Percentiles rank a stretch among this genome's conserved stretches.
phyloP scores from a whole-genome alignment of 495 filamentous ascomycete species.

The Trichoderma asperelloides region DNA sequence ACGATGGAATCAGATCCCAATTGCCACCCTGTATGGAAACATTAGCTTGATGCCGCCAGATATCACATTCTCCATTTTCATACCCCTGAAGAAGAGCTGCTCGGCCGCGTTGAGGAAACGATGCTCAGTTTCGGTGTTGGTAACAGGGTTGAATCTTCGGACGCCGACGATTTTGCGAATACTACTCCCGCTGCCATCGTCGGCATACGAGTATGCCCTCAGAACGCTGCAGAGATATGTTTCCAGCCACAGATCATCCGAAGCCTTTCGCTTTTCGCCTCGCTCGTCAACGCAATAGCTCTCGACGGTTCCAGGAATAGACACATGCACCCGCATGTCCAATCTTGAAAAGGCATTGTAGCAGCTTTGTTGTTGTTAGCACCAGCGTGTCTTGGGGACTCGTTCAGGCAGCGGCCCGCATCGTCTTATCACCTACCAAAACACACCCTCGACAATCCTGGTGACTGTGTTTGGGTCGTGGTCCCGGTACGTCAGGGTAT shows the following conservation, averaged over 20 bases:
- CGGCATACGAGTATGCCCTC: constrained; percentile 90
- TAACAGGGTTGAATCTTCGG: constrained; percentile 92
- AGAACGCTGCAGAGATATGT: constrained; percentile 93
- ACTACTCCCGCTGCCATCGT: constrained; percentile 82
- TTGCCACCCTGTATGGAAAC: constrained; percentile 60
- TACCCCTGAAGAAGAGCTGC: constrained; percentile 88
- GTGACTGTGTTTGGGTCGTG: constrained; percentile 66
- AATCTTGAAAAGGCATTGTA: constrained; percentile 99
- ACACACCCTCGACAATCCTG: constrained; percentile 88
- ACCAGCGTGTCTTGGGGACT: constrained; percentile 6
- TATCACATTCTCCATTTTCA: not conserved
- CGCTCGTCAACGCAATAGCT: constrained; percentile 94
- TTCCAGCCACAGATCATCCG: constrained; percentile 91
- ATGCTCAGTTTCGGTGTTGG: constrained; percentile 93
- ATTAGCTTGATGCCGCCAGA: constrained; percentile 9
- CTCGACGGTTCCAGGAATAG: constrained; percentile 90
- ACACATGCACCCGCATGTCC: constrained; percentile 96
- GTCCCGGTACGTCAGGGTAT: constrained; percentile 85
- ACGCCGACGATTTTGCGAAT: constrained; percentile 93
- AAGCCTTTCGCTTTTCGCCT: constrained; percentile 84
- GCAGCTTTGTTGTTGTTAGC: constrained; percentile 50
- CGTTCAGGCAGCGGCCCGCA: not conserved
- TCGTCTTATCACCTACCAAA: constrained; percentile 55
- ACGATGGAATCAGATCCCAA: constrained; percentile 95
- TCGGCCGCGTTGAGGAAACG: constrained; percentile 93